These are phyloP conservation scores for Tulasnella sp. DNA, from an alignment of 768 basidiomycete species.

Conservation along the genomic window DNA sequence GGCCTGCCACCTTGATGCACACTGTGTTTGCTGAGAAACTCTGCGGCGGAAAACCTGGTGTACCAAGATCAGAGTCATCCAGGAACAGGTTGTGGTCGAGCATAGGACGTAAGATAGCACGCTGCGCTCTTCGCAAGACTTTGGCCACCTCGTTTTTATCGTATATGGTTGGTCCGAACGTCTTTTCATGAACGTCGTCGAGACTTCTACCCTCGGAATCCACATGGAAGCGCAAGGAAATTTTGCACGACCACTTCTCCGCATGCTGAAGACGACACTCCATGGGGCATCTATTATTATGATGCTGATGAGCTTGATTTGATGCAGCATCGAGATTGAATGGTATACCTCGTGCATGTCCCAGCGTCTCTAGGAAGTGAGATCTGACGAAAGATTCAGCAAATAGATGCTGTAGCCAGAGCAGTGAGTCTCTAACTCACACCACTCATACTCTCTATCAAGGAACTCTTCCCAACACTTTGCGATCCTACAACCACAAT, in stretches of 20 bases:
- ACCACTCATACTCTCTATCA: constrained; percentile 58
- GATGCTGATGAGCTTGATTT: constrained; percentile 34
- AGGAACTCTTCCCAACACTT: constrained; percentile 62
- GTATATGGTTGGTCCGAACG: constrained; percentile 9
- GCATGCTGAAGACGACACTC: constrained; percentile 25
- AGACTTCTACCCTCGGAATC: constrained; percentile 18
- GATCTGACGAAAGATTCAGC: constrained; percentile 29
- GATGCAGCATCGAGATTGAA: constrained; percentile 1
- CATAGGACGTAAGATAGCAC: constrained; percentile 17
- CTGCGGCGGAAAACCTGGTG: background rate
- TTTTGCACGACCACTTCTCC: constrained; percentile 24
- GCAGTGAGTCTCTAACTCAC: constrained; percentile 3
- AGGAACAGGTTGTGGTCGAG: background rate
- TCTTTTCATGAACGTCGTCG: constrained; percentile 13
- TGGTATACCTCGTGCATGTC: constrained; percentile 59
- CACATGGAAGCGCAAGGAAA: constrained; percentile 25
- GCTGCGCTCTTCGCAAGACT: constrained; percentile 19
- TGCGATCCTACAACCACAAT: constrained; percentile 63
- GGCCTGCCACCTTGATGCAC: constrained; percentile 35
- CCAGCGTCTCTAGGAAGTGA: constrained; percentile 55
- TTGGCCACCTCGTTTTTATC: constrained; percentile 16
- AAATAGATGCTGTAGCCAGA: background rate
- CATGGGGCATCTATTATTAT: constrained; percentile 28
- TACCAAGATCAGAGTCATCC: constrained; percentile 1
- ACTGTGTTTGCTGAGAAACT: constrained; percentile 42